Base-by-base conservation (phyloP, 306 rosid species). In the Myrica gale region DNA sequence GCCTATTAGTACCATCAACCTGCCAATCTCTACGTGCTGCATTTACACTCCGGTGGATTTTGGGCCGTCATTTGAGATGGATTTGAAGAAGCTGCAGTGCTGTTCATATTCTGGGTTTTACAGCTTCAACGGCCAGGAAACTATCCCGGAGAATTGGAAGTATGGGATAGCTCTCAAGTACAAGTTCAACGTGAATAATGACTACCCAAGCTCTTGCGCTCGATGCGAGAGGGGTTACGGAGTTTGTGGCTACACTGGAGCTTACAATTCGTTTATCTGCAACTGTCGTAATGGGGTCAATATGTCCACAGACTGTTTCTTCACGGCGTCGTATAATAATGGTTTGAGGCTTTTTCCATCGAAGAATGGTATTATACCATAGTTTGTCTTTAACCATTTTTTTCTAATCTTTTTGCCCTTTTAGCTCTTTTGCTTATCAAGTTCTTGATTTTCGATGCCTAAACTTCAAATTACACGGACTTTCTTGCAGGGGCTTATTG, bases 11-110 rank as follows among this genome's bases (percentile, higher is more conserved):
- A 85, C 80, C 2, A 82, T 87, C 60, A 90, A 86, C 32, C 80
- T 87, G 1, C 97, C 97, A 6, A 84, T 89, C 52, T 82, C 93
- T 0, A 77, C 92, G 3, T 93, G 98, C 32, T 93, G 98, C 11
- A 92, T 91, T 73, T 93, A 93, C 74, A 75, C 97, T 0, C 98
- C 98, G 0, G 90, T 93, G 20, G 89, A 93, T 80, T 89, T 90
- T 0, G 98, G 98, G 8, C 98, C 98, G 0, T 47, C 94, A 0
- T 93, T 88, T 41, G 88, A 88, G 12, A 91, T 93, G 97, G 92
- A 91, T 72, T 85, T 93, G 80, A 84, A 91, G 88, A 89, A 87
- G 80, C 80, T 93, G 50, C 86, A 91, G 53, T 93, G 98, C 58
- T 21, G 87, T 73, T 93, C 97, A 0, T 93, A 93, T 73, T 83